phyloP scores from a whole-genome alignment of 306 rosid species.

The Gleditsia sinensis region DNA sequence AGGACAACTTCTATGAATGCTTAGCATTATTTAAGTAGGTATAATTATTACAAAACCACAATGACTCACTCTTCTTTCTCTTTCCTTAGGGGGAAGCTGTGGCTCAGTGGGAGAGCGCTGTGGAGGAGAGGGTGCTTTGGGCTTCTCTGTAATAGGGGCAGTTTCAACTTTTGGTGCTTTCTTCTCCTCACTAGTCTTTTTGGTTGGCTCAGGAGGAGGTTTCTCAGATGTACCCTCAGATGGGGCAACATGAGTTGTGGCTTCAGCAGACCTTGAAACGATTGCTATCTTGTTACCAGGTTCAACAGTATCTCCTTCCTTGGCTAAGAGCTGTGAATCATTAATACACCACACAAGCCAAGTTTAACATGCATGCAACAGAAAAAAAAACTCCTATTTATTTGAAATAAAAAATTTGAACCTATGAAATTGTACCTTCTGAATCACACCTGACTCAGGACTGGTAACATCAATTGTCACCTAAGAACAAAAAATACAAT shows the following conservation, averaged over 20 bases:
- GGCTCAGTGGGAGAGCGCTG: slow-evolving; percentile 69
- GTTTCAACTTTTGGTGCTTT: slow-evolving; percentile 58
- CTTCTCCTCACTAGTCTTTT: slow-evolving; percentile 53
- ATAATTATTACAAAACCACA: slow-evolving; percentile 17
- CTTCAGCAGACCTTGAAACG: slow-evolving; percentile 80
- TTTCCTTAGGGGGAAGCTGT: slow-evolving; percentile 81
- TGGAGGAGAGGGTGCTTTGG: slow-evolving; percentile 53
- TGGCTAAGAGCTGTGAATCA: slow-evolving; percentile 63
- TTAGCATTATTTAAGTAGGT: slow-evolving; percentile 19
- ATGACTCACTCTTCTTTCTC: slow-evolving; percentile 75
- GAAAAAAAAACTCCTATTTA: not conserved
- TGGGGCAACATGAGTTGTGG: slow-evolving; percentile 69
- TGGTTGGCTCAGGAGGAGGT: slow-evolving; percentile 52
- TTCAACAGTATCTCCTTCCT: slow-evolving; percentile 87
- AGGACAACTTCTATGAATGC: slow-evolving; percentile 2
- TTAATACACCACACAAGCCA: slow-evolving; percentile 21
- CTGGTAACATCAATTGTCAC: slow-evolving; percentile 87
- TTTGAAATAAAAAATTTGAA: not conserved
- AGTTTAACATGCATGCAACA: not conserved
- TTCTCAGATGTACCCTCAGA: slow-evolving; percentile 58
- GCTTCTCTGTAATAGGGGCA: slow-evolving; percentile 44
- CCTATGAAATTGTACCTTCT: slow-evolving; percentile 51
- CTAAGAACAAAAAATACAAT: slow-evolving; percentile 39
- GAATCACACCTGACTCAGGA: slow-evolving; percentile 77
- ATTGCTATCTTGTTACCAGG: slow-evolving; percentile 86